Evolutionary conservation across 1,284 basidiomycete species (phyloP), one percentile per base, ranked within the genome.

Genomic region (Rhodotorula sp.): DNA sequence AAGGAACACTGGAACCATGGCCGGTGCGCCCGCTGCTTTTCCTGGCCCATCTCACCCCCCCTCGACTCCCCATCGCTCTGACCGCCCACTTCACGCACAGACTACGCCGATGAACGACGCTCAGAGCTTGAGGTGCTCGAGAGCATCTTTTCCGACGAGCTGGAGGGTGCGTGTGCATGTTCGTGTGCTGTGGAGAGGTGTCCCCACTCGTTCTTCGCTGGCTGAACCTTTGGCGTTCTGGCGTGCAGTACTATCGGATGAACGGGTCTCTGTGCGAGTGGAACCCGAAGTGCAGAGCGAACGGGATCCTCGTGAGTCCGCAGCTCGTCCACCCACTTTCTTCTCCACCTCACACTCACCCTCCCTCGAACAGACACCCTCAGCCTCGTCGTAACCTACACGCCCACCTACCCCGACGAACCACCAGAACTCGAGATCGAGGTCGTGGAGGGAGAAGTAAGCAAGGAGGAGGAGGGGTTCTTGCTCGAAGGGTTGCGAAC

Each of bases 141-240:
- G 83, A 90, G 92, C 30, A 98, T 98, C 80, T 98, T 95, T 81
- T 90, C 94, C 15, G 89, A 92, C 77, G 94, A 98, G 81, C 84
- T 97, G 71, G 87, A 90, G 79, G 90, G 94, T 95, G 83, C 78
- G 92, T 62, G 36, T 27, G 24, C 15, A 9, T 6, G 27, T 15
- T 8, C 56, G 13, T n/a, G 8, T n/a, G 15, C 24, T 5, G 36
- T 10, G 11, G 13, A 8, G 39, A 44, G 39, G 19, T 44, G 39
- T 8, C 39, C 34, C 24, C n/a, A 19, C 15, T 15, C 19, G 34
- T 39, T 17, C 15, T 19, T 4, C 36, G 32, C 6, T 34, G 34
- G 8, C 61, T 59, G 24, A 65, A 77, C 79, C 80, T 85, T 86
- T 81, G 87, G 13, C 15, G 83, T 81, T 82, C 80, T 44, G 68